Percentiles rank a stretch among this genome's conserved stretches.
Evolutionary conservation across 768 basidiomycete species (phyloP).

Genomic region (Rhizopogon salebrosus): DNA sequence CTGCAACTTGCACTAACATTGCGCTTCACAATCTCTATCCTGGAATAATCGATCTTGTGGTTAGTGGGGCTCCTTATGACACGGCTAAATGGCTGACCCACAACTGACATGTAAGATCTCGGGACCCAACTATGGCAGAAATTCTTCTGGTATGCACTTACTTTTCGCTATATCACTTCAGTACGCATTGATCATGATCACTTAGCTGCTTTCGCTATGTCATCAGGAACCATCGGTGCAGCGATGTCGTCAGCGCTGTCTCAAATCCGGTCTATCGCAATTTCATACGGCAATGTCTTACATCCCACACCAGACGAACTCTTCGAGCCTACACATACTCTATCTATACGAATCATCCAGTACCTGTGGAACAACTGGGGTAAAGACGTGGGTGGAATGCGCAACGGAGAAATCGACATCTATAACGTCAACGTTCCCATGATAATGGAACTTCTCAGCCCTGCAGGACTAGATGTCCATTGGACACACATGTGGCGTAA

Average conservation of each 20-base stretch:
- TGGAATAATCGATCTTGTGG: conserved; percentile 85
- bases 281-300: conserved; percentile 81
- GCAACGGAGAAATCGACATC: conserved; percentile 67
- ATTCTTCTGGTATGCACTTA: conserved; percentile 60
- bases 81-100: background rate
- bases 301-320: conserved; percentile 58
- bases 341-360: conserved; percentile 62
- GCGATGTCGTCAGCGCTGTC: conserved; percentile 78
- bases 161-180: background rate
- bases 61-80: conserved; percentile 28
- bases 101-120: conserved; percentile 50
- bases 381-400: conserved; percentile 50
- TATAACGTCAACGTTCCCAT: conserved; percentile 89
- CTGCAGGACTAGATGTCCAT: conserved; percentile 57
- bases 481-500: conserved; percentile 89
- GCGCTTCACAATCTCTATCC: conserved; percentile 86
- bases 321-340: conserved; percentile 66
- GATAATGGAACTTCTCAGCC: conserved; percentile 55
- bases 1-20: conserved; percentile 89
- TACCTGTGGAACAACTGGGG: conserved; percentile 88
- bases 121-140: conserved; percentile 82
- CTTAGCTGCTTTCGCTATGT: conserved; percentile 79
- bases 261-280: conserved; percentile 69
- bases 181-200: conserved; percentile 2
- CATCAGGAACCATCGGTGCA: conserved; percentile 90